Evolutionary conservation across 2,329 filamentous ascomycete species (phyloP), one percentile per base, ranked within the genome.

Genomic region (Herpotrichia juniperi): DNA sequence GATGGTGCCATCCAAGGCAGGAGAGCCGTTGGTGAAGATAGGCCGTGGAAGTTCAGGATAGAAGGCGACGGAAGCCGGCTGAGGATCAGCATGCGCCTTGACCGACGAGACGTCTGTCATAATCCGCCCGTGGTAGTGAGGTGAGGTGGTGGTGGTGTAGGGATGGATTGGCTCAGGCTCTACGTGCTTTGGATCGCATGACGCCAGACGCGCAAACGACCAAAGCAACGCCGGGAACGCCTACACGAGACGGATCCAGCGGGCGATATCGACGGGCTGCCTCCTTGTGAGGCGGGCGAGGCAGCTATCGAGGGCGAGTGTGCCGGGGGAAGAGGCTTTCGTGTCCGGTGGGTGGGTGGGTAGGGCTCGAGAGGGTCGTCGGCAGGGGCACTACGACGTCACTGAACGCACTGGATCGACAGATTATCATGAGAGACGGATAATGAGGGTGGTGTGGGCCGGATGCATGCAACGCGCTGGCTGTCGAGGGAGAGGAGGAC

Each of bases 21-120:
- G 68, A 28, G 67, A 69, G 67, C 67, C 69, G 61, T 72, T 73
- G 45, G 69, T 56, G 56, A 67, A 68, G 51, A 71, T 53, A 53
- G 67, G 68, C 46, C 66, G 64, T 56, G 66, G 60, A 58, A 64
- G 59, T 47, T 46, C 61, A 54, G 51, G 59, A 55, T 63, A 68
- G 45, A 59, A 50, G 63, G 70, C 64, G 61, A 67, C 60, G 50
- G 72, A 66, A 67, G 67, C 66, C 58, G 68, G 73, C 74, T 75
- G 74, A 68, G 65, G 57, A 51, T 76, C 74, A 75, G 73, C 73
- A 71, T 74, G 71, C 67, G 70, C 68, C 67, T 69, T 67, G 53
- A 74, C 56, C 59, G 72, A 70, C 61, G 73, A 68, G 64, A 74
- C 64, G 64, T 76, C 73, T 66, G 74, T 76, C 74, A 76, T 76